Evolutionary conservation across 768 basidiomycete species (phyloP).

Genomic region (Russula olivacea): DNA sequence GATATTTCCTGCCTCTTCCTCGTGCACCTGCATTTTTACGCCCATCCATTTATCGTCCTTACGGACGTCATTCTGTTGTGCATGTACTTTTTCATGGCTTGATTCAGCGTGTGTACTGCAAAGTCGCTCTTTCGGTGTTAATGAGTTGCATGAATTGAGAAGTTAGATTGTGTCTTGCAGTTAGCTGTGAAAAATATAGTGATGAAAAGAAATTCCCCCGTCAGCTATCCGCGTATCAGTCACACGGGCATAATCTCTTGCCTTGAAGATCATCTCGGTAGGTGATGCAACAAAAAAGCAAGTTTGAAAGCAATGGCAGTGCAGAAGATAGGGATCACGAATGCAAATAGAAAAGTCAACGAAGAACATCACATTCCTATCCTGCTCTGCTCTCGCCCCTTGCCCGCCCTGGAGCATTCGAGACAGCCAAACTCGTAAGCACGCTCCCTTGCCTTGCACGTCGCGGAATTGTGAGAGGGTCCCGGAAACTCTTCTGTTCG

Average conservation of each 20-base stretch:
- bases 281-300: conserved; percentile 8
- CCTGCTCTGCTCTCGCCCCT: conserved; percentile 23
- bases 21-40: conserved; percentile 22
- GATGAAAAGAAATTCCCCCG: conserved; percentile 4
- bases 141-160: conserved; percentile 18
- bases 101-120: conserved; percentile 27
- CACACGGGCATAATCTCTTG: not conserved
- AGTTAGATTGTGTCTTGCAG: conserved; percentile 20
- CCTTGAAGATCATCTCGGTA: not conserved
- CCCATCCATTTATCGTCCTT: conserved; percentile 24
- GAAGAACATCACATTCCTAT: conserved; percentile 10
- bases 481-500: conserved; percentile 40
- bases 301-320: conserved; percentile 15
- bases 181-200: conserved; percentile 24
- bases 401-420: conserved; percentile 16
- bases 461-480: conserved; percentile 33
- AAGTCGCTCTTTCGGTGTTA: conserved; percentile 22
- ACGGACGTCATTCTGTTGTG: conserved; percentile 23
- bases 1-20: conserved; percentile 14
- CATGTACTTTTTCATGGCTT: conserved; percentile 27
- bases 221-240: not conserved
- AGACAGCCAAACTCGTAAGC: conserved; percentile 14
- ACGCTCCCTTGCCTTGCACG: conserved; percentile 25
- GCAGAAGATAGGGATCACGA: conserved; percentile 5
- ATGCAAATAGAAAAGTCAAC: conserved; percentile 2